phyloP scores from a whole-genome alignment of 768 basidiomycete species.

The Russula brevipes region DNA sequence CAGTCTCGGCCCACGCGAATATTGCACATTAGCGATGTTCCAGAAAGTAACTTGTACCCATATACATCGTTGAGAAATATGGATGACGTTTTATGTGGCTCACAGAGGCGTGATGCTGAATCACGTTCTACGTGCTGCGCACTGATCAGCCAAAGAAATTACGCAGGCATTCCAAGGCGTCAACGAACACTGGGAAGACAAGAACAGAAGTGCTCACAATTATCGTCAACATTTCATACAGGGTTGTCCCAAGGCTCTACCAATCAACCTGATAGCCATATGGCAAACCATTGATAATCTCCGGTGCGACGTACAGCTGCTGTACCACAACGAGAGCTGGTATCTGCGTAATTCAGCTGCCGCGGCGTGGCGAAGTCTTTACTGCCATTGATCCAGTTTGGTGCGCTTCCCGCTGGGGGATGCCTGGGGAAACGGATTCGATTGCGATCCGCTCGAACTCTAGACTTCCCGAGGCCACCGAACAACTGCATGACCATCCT shows the following conservation, averaged over 20 bases:
- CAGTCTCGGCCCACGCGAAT: conserved; percentile 58
- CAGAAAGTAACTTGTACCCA: conserved; percentile 29
- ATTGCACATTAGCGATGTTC: conserved; percentile 30
- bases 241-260: conserved; percentile 98
- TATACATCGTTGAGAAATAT: conserved; percentile 83
- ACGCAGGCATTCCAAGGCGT: conserved; percentile 17
- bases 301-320: conserved; percentile 92
- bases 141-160: conserved; percentile 48
- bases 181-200: background rate
- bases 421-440: conserved; percentile 28
- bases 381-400: conserved; percentile 73
- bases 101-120: conserved; percentile 84
- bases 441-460: conserved; percentile 34
- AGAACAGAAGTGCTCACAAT: conserved; percentile 55
- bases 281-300: conserved; percentile 85
- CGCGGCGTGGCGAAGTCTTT: conserved; percentile 51
- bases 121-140: conserved; percentile 55
- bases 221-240: conserved; percentile 95
- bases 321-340: conserved; percentile 85
- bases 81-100: conserved; percentile 91
- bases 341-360: conserved; percentile 52
- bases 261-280: conserved; percentile 96
- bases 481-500: conserved; percentile 91
- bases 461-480: conserved; percentile 94
- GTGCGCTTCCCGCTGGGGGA: conserved; percentile 57